Evolutionary conservation across 2,329 filamentous ascomycete species (phyloP).

Genomic region (Seiridium unicorne): DNA sequence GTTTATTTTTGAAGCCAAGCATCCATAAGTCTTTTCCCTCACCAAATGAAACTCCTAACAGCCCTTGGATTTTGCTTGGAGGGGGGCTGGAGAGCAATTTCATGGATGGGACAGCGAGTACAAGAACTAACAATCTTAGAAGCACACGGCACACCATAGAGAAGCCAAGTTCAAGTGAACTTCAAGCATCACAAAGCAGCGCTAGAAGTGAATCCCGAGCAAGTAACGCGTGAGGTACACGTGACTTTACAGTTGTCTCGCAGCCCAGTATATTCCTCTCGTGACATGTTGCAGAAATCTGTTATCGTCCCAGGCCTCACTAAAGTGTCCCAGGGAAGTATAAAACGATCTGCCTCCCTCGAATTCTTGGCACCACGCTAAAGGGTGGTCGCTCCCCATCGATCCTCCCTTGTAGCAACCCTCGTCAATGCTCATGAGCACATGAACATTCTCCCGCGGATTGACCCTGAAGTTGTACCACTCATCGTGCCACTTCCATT

Average conservation of each 20-base stretch:
- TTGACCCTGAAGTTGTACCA: constrained; percentile 41
- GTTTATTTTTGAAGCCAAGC: too few species aligned
- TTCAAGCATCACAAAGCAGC: too few species aligned
- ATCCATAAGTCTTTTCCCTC: too few species aligned
- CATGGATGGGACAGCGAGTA: too few species aligned
- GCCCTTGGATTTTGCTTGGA: too few species aligned
- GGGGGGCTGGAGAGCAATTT: too few species aligned
- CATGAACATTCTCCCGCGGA: constrained; percentile 24
- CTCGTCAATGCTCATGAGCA: constrained; percentile 36
- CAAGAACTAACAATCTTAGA: too few species aligned
- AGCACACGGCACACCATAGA: too few species aligned
- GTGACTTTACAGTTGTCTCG: not conserved
- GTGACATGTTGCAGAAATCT: constrained; percentile 21
- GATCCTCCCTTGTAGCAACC: constrained; percentile 31
- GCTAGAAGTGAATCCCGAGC: too few species aligned
- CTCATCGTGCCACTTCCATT: constrained; percentile 35
- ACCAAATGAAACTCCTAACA: too few species aligned
- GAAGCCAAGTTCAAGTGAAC: too few species aligned
- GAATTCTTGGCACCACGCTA: constrained; percentile 38
- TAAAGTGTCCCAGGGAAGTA: constrained; percentile 40
- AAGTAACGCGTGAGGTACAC: too few species aligned
- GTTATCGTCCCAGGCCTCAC: constrained; percentile 34
- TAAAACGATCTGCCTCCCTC: constrained; percentile 38
- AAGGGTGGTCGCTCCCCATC: constrained; percentile 34
- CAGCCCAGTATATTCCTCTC: constrained; percentile 5